These are phyloP conservation scores for Puccinellia tenuiflora DNA, from an alignment of 176 grass and related monocot species.

Conservation along the genomic window DNA sequence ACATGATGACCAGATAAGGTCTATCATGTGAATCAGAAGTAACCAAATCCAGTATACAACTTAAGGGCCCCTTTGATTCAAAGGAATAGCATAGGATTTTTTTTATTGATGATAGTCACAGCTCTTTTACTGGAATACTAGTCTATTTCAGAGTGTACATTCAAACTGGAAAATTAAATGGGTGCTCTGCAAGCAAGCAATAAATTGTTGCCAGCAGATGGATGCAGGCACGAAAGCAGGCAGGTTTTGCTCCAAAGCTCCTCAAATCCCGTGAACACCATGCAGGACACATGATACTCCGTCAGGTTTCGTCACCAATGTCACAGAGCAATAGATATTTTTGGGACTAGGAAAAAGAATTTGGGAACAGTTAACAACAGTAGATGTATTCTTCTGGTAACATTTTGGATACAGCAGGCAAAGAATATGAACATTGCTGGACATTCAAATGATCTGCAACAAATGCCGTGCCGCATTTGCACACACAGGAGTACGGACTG, in stretches of 20 bases:
- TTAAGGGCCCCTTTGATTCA: no score
- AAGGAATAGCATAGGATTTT: no score
- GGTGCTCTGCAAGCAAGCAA: not conserved
- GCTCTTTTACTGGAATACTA: not conserved
- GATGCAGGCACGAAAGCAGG: not conserved
- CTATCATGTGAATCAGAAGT: slow-evolving; percentile 14
- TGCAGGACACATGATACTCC: not conserved
- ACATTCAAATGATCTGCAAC: not conserved
- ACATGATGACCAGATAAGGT: not conserved
- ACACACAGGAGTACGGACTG: not conserved
- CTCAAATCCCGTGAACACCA: not conserved
- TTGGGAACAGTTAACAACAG: not conserved
- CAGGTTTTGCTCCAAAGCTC: slow-evolving; percentile 4
- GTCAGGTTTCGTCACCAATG: not conserved
- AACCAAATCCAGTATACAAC: not conserved
- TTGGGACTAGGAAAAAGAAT: not conserved
- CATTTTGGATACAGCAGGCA: not conserved
- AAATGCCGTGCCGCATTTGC: not conserved
- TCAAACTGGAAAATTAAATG: not conserved
- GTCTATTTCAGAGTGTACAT: not conserved
- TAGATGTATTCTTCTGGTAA: not conserved
- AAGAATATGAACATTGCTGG: not conserved
- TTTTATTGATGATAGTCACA: not conserved
- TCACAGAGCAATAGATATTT: not conserved
- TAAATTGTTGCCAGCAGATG: not conserved